phyloP scores from a whole-genome alignment of 2,329 filamentous ascomycete genomes.

The Paraphaeosphaeria minitans region DNA sequence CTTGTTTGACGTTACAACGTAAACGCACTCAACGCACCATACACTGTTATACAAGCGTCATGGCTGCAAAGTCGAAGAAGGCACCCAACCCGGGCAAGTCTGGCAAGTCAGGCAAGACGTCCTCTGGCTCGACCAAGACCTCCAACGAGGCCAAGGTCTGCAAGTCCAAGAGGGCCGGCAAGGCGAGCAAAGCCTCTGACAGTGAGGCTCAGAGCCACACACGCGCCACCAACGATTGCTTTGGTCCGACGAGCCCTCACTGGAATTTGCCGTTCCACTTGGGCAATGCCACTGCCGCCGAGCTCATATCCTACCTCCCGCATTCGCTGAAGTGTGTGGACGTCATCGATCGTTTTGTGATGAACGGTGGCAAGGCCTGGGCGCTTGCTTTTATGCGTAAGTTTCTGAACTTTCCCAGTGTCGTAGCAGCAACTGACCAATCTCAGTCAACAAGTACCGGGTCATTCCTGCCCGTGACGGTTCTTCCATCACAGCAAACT shows the following conservation, averaged over 20 bases:
- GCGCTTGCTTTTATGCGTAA: not conserved
- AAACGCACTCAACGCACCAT: not conserved
- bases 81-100: no score
- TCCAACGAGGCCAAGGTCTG: no score
- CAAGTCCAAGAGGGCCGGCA: no score
- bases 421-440: no score
- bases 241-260: constrained; percentile 24
- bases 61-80: not conserved
- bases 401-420: no score
- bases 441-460: not conserved
- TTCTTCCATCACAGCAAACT: not conserved
- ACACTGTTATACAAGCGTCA: not conserved
- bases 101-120: no score
- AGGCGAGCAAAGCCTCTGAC: constrained; percentile 21
- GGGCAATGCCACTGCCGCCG: constrained; percentile 32
- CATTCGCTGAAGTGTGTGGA: constrained; percentile 31
- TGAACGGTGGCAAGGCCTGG: constrained; percentile 23
- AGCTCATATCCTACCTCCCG: constrained; percentile 32
- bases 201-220: constrained; percentile 9
- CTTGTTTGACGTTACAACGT: not conserved
- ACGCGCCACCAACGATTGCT: constrained; percentile 15
- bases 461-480: not conserved
- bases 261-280: constrained; percentile 25
- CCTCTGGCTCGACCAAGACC: no score
- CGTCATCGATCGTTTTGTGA: constrained; percentile 28